Evolutionary conservation across 176 grass and related monocot species (phyloP).

Genomic region (Areca catechu): DNA sequence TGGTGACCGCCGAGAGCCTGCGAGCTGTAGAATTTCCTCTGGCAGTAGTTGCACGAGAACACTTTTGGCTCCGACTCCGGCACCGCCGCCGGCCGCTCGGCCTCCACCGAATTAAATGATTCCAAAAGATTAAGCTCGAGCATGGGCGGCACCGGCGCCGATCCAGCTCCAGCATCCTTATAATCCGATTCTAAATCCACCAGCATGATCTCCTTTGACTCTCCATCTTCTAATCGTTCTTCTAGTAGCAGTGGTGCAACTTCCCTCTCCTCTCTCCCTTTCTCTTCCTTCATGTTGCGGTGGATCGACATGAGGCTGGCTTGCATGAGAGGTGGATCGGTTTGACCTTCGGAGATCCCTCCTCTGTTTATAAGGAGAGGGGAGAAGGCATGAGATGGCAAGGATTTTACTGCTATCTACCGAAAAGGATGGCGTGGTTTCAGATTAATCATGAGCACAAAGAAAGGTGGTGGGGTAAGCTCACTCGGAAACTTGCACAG

Average conservation of each 20-base stretch:
- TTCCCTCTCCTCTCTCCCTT: too few species aligned
- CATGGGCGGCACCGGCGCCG: neutral
- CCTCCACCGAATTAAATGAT: neutral
- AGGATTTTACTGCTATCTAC: neutral
- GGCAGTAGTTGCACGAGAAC: conserved; percentile 8
- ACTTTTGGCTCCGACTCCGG: neutral
- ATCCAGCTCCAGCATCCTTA: neutral
- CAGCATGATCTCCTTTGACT: neutral
- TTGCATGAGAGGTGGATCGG: too few species aligned
- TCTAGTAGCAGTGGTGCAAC: too few species aligned
- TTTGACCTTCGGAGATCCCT: too few species aligned
- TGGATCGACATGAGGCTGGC: too few species aligned
- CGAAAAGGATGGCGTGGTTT: neutral
- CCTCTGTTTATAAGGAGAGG: neutral
- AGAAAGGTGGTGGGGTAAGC: neutral
- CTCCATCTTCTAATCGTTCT: too few species aligned
- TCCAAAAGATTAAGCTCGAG: conserved; percentile 2
- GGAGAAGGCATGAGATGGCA: neutral
- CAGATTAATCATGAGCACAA: neutral
- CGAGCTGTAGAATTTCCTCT: conserved; percentile 23
- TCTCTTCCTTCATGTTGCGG: too few species aligned
- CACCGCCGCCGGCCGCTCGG: neutral
- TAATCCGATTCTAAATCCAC: neutral
- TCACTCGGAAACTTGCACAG: neutral
- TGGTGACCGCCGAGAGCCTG: conserved; percentile 74